Base-by-base conservation (phyloP, 2,329 filamentous ascomycete genomes). In the Alternaria arborescens region DNA sequence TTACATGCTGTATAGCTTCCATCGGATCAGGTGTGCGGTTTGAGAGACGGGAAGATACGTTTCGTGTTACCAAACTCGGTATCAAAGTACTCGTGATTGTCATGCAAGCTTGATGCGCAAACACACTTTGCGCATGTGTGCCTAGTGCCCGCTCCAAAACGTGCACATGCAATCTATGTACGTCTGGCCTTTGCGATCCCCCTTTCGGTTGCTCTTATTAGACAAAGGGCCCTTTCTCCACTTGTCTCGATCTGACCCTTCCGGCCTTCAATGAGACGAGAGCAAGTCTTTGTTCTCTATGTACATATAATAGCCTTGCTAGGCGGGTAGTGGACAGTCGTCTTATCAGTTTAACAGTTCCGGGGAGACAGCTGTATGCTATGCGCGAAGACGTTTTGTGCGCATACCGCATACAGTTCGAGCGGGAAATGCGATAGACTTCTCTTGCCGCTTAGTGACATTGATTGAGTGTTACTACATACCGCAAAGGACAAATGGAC, bases 381-480 rank as follows among this genome's bases (percentile, higher is more conserved):
- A 40, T 28, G 46, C 30, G 8, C 46, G 8, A 48, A 48, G 14
- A 30, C 32, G 8, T 52, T 34, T 28, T 26, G 48, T 22, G 7
- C 38, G 50, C 34, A 42, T 4, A 34, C 43, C 46, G 46, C 30
- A 22, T 26, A 50, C 20, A 16, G 32, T n/a, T 41, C 18, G 52
- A 34, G 34, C 24, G 14, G 43, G 4, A 18, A 56, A 24, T 18
- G 36, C 14, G 34, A 32, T 38, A 20, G 10, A 34, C 40, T 44
- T 34, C 51, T 44, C 32, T 56, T 60, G 41, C 42, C 41, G 44
- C 48, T 60, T 28, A 52, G 38, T 60, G 47, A 57, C 47, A 52
- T 60, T 47, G 42, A 62, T 54, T 55, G 53, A 52, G 61, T 67
- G 61, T 70, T 70, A 60, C 70, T 72, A 72, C 70, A 71, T 72